Conservation (phyloP, 75 land plant genomes). For the Selaginella moellendorffii region DNA sequence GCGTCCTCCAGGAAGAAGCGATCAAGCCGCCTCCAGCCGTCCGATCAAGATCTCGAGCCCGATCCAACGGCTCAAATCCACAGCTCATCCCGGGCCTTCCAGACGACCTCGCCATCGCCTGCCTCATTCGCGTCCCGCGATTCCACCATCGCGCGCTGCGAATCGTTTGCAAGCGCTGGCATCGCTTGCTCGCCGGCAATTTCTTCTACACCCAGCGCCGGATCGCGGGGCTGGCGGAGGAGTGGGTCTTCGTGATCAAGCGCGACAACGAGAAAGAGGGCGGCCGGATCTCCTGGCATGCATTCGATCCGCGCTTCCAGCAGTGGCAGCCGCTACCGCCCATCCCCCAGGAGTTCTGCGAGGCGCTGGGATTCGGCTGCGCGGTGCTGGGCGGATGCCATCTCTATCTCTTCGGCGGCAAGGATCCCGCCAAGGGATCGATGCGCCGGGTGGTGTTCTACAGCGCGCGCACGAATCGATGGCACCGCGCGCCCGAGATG, state of each 20-base stretch:
- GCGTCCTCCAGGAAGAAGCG: constrained; percentile 36
- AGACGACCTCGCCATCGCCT: constrained; percentile 82
- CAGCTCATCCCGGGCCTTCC: constrained; percentile 75
- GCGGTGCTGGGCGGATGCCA: constrained; percentile 81
- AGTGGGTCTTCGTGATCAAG: constrained; percentile 69
- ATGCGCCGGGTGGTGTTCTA: constrained; percentile 69
- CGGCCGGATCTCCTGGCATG: constrained; percentile 49
- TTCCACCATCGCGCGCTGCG: constrained; percentile 47
- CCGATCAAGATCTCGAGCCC: constrained; percentile 20
- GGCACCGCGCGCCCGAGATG: constrained; percentile 87
- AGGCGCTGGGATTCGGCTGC: constrained; percentile 64
- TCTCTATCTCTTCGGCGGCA: constrained; percentile 80
- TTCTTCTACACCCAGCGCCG: constrained; percentile 50
- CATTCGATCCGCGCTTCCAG: constrained; percentile 62
- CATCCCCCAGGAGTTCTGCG: constrained; percentile 52
- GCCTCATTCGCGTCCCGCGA: constrained; percentile 63
- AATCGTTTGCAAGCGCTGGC: constrained; percentile 67
- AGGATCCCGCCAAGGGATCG: constrained; percentile 47
- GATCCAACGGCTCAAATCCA: constrained; percentile 25
- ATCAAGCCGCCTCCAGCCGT: constrained; percentile 36
- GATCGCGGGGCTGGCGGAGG: constrained; percentile 48
- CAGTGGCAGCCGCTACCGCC: constrained; percentile 81
- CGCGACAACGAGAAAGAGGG: constrained; percentile 46
- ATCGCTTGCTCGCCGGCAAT: constrained; percentile 49
- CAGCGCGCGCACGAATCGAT: constrained; percentile 64